A percentile compares a stretch with the other conserved stretches of the same genome.
Evolutionary conservation across 2,329 filamentous ascomycete species (phyloP).

Genomic region (Macrophomina pseudophaseolina): DNA sequence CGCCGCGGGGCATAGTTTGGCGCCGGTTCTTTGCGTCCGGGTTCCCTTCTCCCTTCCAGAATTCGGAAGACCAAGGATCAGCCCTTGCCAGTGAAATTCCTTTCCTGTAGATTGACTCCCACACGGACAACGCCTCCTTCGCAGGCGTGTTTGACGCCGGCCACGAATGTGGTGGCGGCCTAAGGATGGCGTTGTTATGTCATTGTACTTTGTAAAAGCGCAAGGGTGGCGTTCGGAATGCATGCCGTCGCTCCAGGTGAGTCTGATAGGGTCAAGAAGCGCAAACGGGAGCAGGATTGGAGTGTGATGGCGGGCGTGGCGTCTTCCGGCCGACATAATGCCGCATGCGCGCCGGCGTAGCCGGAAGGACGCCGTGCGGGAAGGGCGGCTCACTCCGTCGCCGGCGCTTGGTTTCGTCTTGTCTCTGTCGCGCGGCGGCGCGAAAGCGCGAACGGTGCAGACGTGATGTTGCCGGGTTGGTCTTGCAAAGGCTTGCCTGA

Average conservation of each 20-base stretch:
- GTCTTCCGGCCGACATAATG: conserved; percentile 6
- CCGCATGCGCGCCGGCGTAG: neutral
- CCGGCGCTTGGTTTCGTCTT: neutral
- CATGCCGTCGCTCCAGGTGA: neutral
- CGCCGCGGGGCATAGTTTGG: neutral
- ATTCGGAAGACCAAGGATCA: neutral
- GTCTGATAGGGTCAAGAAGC: neutral
- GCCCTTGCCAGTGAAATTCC: neutral
- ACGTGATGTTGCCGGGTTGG: no score
- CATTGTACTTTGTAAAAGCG: neutral
- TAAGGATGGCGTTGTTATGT: no score
- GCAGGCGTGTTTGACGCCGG: no score
- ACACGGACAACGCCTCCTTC: neutral
- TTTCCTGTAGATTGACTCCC: neutral
- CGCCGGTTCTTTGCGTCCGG: no score
- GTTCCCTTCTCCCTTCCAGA: neutral
- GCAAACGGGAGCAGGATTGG: neutral
- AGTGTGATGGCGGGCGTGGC: neutral
- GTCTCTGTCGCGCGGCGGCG: neutral
- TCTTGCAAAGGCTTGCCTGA: neutral
- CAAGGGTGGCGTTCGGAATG: no score
- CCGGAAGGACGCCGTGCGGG: neutral
- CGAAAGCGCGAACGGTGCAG: no score
- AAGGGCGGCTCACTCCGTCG: conserved; percentile 1
- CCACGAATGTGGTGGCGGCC: no score